These are phyloP conservation scores for Termitomyces sp. DNA, from an alignment of 768 basidiomycete species.

Conservation along the genomic window DNA sequence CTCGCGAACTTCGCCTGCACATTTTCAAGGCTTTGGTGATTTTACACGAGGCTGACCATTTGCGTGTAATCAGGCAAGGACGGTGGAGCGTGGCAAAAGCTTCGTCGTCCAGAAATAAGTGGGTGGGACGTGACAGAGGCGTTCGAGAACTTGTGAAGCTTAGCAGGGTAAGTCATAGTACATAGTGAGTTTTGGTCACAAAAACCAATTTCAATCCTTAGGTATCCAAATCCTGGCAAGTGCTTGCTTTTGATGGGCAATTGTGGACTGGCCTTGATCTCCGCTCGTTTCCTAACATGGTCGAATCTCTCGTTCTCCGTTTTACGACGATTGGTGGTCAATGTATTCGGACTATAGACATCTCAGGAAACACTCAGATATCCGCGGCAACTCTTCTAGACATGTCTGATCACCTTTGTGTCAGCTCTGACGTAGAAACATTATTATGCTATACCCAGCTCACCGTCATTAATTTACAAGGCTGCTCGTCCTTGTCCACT, in stretches of 20 bases:
- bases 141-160: conserved; percentile 75
- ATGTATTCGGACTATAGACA: conserved; percentile 59
- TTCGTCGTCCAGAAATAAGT: conserved; percentile 56
- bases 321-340: conserved; percentile 56
- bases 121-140: conserved; percentile 75
- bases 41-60: conserved; percentile 58
- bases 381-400: conserved; percentile 45
- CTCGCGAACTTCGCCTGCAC: conserved; percentile 64
- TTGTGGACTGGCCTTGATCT: conserved; percentile 75
- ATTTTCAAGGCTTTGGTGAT: conserved; percentile 54
- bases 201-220: conserved; percentile 24
- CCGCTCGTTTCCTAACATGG: conserved; percentile 54
- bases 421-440: conserved; percentile 29
- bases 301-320: conserved; percentile 45
- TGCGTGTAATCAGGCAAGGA: conserved; percentile 36
- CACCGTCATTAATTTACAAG: conserved; percentile 65
- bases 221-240: conserved; percentile 78
- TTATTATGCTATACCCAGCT: conserved; percentile 59
- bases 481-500: conserved; percentile 65
- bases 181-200: neutral
- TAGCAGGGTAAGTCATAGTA: conserved; percentile 56
- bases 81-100: conserved; percentile 65
- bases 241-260: conserved; percentile 79
- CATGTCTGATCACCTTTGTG: conserved; percentile 52
- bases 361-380: conserved; percentile 59